Evolutionary conservation across 257 asterid species (phyloP).

Genomic region (Capsicum chinense): DNA sequence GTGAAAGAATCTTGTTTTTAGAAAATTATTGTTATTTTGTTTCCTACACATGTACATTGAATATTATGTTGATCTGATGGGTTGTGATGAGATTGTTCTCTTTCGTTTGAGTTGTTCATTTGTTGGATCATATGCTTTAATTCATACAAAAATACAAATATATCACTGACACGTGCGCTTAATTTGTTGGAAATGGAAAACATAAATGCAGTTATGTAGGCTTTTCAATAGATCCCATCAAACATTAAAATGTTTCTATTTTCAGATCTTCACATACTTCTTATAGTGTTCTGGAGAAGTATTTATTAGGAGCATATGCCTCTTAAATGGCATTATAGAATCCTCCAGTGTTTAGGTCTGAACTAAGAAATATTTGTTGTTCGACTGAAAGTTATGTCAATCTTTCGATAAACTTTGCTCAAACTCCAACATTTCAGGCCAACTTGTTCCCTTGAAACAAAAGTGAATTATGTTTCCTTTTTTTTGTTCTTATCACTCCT

Average conservation of each 20-base stretch:
- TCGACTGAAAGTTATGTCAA: background rate
- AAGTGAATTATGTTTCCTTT: conserved; percentile 24
- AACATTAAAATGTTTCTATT: background rate
- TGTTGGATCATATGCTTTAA: background rate
- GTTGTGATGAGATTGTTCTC: conserved; percentile 62
- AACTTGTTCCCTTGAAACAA: conserved; percentile 32
- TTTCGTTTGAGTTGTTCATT: background rate
- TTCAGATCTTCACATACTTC: conserved; percentile 9
- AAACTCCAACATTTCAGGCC: background rate
- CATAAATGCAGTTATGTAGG: background rate
- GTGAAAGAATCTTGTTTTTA: background rate
- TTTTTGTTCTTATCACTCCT: background rate
- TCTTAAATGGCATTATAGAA: background rate
- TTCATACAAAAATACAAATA: background rate
- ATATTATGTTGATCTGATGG: conserved; percentile 67
- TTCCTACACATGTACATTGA: background rate
- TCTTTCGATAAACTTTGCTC: conserved; percentile 12
- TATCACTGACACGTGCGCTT: background rate
- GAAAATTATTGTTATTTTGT: background rate
- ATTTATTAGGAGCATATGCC: conserved; percentile 4
- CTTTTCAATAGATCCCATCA: background rate
- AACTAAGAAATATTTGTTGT: background rate
- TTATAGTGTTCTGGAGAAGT: background rate
- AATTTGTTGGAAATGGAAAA: background rate
- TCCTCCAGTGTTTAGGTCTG: background rate